A percentile compares a stretch with the other conserved stretches of the same genome.
phyloP scores from a whole-genome alignment of 345 rosid species.

The Conringia planisiliqua region DNA sequence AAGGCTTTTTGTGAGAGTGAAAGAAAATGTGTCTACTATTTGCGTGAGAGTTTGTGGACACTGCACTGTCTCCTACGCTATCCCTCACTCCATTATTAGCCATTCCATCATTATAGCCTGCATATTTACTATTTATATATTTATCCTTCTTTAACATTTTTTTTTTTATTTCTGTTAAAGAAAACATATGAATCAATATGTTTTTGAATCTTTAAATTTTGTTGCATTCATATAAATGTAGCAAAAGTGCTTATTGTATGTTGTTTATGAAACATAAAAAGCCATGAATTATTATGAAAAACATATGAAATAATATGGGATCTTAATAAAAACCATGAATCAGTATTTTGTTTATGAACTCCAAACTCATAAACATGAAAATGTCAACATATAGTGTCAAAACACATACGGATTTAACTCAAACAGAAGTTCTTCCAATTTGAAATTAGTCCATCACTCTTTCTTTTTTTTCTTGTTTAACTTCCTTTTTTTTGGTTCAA shows the following conservation, averaged over 20 bases:
- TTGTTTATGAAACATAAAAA: not conserved
- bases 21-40: not conserved
- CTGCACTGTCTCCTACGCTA: slow-evolving; percentile 17
- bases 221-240: too few relatives aligned
- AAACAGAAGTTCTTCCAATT: too few relatives aligned
- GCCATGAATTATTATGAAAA: too few relatives aligned
- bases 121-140: not conserved
- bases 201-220: too few relatives aligned
- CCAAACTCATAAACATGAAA: not conserved
- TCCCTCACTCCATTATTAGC: not conserved
- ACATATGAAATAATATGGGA: not conserved
- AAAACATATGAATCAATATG: not conserved
- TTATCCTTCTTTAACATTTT: not conserved
- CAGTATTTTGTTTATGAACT: not conserved
- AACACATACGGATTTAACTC: too few relatives aligned
- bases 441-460: too few relatives aligned
- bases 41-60: slow-evolving; percentile 28
- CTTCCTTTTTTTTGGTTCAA: too few relatives aligned
- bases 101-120: not conserved
- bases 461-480: too few relatives aligned
- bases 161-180: too few relatives aligned
- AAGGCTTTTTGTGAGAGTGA: slow-evolving; percentile 1
- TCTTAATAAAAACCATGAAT: not conserved
- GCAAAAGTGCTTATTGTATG: too few relatives aligned
- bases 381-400: not conserved